phyloP scores from a whole-genome alignment of 78 protist species.

The Goniomonas avonlea region DNA sequence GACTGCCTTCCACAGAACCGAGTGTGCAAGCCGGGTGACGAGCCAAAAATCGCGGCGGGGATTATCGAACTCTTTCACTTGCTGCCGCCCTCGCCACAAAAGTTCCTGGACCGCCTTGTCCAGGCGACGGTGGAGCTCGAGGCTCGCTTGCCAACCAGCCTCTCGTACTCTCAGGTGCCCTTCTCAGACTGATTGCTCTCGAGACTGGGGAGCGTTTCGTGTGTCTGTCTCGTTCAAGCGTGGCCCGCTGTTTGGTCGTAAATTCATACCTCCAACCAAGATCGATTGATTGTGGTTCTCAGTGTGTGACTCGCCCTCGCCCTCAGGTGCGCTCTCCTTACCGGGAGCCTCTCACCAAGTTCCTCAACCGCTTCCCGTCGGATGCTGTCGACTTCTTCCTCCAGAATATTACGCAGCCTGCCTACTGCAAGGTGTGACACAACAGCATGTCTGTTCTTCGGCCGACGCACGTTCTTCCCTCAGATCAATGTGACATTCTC shows the following conservation, averaged over 20 bases:
- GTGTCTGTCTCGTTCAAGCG: no score
- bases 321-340: not conserved
- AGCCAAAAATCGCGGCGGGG: constrained; percentile 45
- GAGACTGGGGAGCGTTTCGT: no score
- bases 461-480: no score
- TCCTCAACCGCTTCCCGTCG: constrained; percentile 53
- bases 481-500: no score
- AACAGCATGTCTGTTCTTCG: no score
- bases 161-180: no score
- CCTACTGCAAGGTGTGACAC: constrained; percentile 16
- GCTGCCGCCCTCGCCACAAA: constrained; percentile 62
- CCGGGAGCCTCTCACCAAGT: constrained; percentile 38
- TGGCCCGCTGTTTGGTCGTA: no score
- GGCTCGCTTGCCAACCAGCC: constrained; percentile 8
- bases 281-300: no score
- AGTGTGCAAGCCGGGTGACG: not conserved
- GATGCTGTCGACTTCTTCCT: constrained; percentile 55
- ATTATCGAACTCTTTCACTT: constrained; percentile 75
- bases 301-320: no score
- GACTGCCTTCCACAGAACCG: not conserved
- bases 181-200: no score
- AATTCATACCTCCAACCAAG: no score
- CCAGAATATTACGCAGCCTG: not conserved
- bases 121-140: constrained; percentile 47
- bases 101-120: constrained; percentile 58